Evolutionary conservation across 148 eudicot species (phyloP).

Genomic region (Diospyros lotus): DNA sequence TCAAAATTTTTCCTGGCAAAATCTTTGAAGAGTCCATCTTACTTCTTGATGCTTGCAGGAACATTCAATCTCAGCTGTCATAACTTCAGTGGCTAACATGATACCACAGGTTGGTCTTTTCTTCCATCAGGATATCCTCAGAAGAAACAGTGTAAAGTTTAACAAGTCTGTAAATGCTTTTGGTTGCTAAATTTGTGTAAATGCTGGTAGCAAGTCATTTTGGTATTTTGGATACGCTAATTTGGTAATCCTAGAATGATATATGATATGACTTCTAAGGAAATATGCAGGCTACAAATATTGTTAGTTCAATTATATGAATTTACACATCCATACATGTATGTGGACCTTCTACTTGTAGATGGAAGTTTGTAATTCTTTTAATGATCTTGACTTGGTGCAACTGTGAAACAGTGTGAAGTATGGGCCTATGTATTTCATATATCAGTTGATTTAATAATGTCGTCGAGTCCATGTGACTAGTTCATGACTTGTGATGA

Average conservation of each 20-base stretch:
- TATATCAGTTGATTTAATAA: background rate
- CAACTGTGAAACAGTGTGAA: background rate
- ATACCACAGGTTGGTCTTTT: conserved; percentile 72
- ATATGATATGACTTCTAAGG: background rate
- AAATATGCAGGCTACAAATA: background rate
- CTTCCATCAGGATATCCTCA: background rate
- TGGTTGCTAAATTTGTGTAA: background rate
- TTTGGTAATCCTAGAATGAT: background rate
- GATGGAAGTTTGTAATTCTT: too few relatives aligned
- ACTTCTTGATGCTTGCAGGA: conserved; percentile 48
- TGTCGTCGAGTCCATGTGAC: background rate
- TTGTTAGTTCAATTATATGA: background rate
- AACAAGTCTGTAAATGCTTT: background rate
- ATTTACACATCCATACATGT: background rate
- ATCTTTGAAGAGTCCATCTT: conserved; percentile 1
- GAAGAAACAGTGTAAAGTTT: background rate
- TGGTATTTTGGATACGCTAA: background rate
- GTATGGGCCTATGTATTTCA: too few relatives aligned
- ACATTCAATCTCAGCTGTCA: conserved; percentile 81
- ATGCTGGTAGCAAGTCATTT: background rate
- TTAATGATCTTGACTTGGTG: background rate
- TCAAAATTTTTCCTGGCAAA: background rate
- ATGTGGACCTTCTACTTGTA: too few relatives aligned
- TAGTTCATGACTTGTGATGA: background rate
- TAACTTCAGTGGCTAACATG: conserved; percentile 74